Base-by-base conservation (phyloP, 2,329 filamentous ascomycete genomes). In the Acephala macrosclerotiorum region DNA sequence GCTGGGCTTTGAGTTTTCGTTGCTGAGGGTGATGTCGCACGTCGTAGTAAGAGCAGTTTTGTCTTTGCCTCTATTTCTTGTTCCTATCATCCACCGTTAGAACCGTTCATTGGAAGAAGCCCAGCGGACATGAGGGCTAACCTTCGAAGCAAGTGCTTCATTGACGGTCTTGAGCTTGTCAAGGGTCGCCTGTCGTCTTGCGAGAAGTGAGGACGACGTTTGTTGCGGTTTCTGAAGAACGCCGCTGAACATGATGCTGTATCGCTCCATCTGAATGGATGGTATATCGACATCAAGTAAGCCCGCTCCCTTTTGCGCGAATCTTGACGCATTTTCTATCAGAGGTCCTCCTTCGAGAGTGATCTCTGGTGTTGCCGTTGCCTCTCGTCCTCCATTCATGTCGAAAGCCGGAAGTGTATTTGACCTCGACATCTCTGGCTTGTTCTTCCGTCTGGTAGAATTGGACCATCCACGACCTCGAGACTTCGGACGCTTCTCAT, bases 231-330 rank as follows among this genome's bases (percentile, higher is more conserved):
- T 72, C 67, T 87, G 85, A 29, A 97, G 80, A 7, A 97, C 83
- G 42, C 86, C 87, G 63, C 90, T 88, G 75, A 98, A 97, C 94
- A 97, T 97, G 70, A 97, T 87, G 72, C 94, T 97, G 72, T 97
- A 98, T 58, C 95, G 84, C 76, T 97, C 95, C 84, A 98, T 84
- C 68, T 91, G 88, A 63, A 92, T 85, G 58, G 87, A 86, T 0
- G 95, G 94, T 64, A 97, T 96, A 60, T 94, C 88, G 18, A 97
- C 85, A 72, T 94, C 84, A 22, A 97, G 80, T 7, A 90, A 77
- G 1, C 80, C 78, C 11, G 75, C 60, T 14, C 62, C 57, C 25
- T 68, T 47, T 18, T 45, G 38, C 25, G 45, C 55, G 6, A 53
- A 49, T 8, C 60, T 63, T 18, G 53, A 29, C 11, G 35, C 33